Evolutionary conservation across 306 rosid genomes (phyloP), one percentile per base, ranked within the genome.

Genomic region (Cucumis cinereus): DNA sequence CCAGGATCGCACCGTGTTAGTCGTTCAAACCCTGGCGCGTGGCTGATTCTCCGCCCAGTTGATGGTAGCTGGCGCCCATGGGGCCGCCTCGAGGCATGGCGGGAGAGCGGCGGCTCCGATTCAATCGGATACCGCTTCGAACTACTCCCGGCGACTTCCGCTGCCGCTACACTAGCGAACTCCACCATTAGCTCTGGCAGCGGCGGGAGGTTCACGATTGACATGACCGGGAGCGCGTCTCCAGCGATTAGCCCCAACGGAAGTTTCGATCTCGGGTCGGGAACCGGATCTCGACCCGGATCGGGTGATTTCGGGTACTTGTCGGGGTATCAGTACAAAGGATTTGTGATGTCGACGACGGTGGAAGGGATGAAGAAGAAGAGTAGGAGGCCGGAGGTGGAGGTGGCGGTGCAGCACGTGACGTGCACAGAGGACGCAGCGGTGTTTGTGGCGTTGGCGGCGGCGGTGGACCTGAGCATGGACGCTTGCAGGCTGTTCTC

Each of bases 71-170:
- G 88, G 88, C 61, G 69, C 59, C 88, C 86, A 19, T 85, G 88
- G 88, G 88, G 88, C 49, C 86, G 88, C 7, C 88, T 83, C 60
- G 88, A 85, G 84, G 83, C 86, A 0, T 85, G 88, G 86, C 83
- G 85, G 1, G 86, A 80, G 75, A 66, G 83, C 43, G 77, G 82
- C 78, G 79, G 85, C 33, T 74, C 88, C 17, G 86, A 85, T 78
- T 70, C 77, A 0, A 78, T 85, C 33, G 84, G 86, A 6, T 85
- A 75, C 81, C 76, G 77, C 10, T 85, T 85, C 72, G 86, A 85
- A 24, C 81, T 82, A 1, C 79, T 75, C 24, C 78, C 79, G 3
- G 78, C 75, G 22, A 68, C 78, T 10, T 63, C 75, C 20, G 67
- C 83, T 5, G 71, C 82, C 35, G 76, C 78, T 11, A 80, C 86